Base-by-base conservation (phyloP, 352 stramenopile species). In the Phytophthora colocasiae region DNA sequence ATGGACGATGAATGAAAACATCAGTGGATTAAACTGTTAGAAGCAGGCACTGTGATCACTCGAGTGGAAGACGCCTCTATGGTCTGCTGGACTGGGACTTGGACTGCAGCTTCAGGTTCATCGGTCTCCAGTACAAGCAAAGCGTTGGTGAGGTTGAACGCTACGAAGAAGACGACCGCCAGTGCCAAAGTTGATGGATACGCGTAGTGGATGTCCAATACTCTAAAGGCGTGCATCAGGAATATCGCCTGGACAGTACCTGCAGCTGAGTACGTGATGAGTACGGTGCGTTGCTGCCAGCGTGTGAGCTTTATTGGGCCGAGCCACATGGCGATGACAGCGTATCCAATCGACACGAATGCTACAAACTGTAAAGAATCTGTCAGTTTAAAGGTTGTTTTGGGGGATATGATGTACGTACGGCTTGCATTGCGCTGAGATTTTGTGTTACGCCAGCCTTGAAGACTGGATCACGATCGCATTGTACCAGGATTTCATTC, bases 81-180 rank as follows among this genome's bases (percentile, higher is more conserved):
- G n/a, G 63, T 59, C 27, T 58, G 27, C 22, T 57, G 53, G 2
- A 43, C 48, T 26, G 12, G 26, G 3, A 34, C 32, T 8, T 44
- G 31, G 14, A 40, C 19, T 43, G 63, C 51, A 17, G 45, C 22
- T 26, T 71, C 32, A 2, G 26, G 34, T n/a, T 71, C 59, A 12
- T 81, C 73, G 12, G 65, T 66, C 66, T 90, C 77, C 26, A 85
- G 52, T 26, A 90, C 36, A 10, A 87, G 78, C 44, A 89, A 55
- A n/a, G 83, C 55, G 52, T 90, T 90, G 29, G 76, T 84, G 63
- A 75, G 27, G 58, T 85, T 89, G 61, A 90, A 90, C 2, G 75
- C 43, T 4, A 70, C 50, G 52, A 90, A 82, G 51, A 87, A 87
- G 34, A 77, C 12, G 0, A 74, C 7, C 15, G 63, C 70, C 2